phyloP scores from a whole-genome alignment of 371 early-diverging fungal species.

The Rhizopus delemar region DNA sequence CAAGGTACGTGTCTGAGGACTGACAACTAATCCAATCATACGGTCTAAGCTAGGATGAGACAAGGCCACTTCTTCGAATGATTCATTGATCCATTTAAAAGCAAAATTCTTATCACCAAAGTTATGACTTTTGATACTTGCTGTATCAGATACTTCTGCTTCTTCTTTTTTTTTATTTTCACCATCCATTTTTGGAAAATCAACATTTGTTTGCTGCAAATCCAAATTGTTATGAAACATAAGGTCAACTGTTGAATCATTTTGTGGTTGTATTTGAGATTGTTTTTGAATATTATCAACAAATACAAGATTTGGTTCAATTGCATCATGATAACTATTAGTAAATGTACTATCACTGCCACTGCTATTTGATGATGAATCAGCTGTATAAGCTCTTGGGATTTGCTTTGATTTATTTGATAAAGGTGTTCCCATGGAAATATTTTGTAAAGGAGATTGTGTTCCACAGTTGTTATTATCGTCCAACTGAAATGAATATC shows the following conservation, averaged over 20 bases:
- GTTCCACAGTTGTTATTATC: slow-evolving; percentile 14
- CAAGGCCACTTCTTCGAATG: slow-evolving; percentile 52
- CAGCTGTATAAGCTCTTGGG: slow-evolving; percentile 4
- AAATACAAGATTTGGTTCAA: slow-evolving; percentile 34
- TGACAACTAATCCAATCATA: slow-evolving; percentile 58
- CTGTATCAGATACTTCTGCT: slow-evolving; percentile 21
- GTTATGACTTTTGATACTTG: slow-evolving; percentile 48
- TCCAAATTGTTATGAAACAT: slow-evolving; percentile 33
- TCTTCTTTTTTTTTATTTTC: slow-evolving; percentile 21
- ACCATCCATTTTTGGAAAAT: slow-evolving; percentile 24
- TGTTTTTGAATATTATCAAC: slow-evolving; percentile 22
- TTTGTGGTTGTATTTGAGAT: slow-evolving; percentile 13
- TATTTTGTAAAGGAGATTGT: slow-evolving; percentile 16
- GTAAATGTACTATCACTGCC: slow-evolving; percentile 9
- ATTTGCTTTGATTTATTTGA: slow-evolving; percentile 18
- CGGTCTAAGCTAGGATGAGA: slow-evolving; percentile 54
- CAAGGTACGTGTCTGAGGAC: slow-evolving; percentile 48
- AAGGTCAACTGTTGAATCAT: slow-evolving; percentile 35
- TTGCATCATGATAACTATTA: slow-evolving; percentile 34
- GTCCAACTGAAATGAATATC: slow-evolving; percentile 40
- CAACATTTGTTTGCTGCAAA: slow-evolving; percentile 14
- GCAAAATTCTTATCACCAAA: slow-evolving; percentile 58
- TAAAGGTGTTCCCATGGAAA: slow-evolving; percentile 21
- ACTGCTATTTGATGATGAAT: slow-evolving; percentile 17
- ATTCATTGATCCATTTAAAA: slow-evolving; percentile 52